phyloP scores from a whole-genome alignment of 2,329 filamentous ascomycete species.

The Allantophomopsis lycopodina region DNA sequence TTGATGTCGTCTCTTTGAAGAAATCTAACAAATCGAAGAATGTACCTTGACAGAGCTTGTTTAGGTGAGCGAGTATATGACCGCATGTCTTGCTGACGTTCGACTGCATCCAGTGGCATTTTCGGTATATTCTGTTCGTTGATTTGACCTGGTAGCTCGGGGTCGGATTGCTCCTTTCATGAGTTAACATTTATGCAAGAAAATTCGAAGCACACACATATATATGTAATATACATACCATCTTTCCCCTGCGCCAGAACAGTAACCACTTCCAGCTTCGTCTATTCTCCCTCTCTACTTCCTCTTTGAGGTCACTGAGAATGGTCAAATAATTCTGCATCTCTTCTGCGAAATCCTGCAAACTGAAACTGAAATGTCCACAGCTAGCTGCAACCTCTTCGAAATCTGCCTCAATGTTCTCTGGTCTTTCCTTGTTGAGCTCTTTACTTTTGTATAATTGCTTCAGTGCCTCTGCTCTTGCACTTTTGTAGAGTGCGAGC shows the following conservation, averaged over 20 bases:
- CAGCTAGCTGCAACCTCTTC: constrained; percentile 97
- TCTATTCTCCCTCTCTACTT: constrained; percentile 43
- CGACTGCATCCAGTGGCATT: no score
- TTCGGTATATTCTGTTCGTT: no score
- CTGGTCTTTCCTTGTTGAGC: constrained; percentile 50
- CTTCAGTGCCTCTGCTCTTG: constrained; percentile 62
- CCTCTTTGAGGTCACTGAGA: constrained; percentile 70
- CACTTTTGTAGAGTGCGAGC: constrained; percentile 62
- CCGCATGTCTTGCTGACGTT: no score
- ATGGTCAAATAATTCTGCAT: constrained; percentile 72
- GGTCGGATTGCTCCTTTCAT: no score
- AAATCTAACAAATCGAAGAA: constrained; percentile 28
- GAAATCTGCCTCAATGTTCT: constrained; percentile 78
- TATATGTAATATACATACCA: no score
- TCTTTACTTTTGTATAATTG: constrained; percentile 73
- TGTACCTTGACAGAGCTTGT: no score
- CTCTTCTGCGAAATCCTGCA: constrained; percentile 84
- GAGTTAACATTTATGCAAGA: no score
- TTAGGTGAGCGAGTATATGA: no score
- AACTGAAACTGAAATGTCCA: constrained; percentile 86
- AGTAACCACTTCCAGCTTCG: constrained; percentile 77
- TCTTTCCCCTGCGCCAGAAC: constrained; percentile 48
- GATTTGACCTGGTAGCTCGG: no score
- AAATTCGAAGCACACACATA: no score
- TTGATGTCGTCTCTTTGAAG: constrained; percentile 51